Evolutionary conservation across 1,284 basidiomycete species (phyloP).

Genomic region (Porodaedalea pini): DNA sequence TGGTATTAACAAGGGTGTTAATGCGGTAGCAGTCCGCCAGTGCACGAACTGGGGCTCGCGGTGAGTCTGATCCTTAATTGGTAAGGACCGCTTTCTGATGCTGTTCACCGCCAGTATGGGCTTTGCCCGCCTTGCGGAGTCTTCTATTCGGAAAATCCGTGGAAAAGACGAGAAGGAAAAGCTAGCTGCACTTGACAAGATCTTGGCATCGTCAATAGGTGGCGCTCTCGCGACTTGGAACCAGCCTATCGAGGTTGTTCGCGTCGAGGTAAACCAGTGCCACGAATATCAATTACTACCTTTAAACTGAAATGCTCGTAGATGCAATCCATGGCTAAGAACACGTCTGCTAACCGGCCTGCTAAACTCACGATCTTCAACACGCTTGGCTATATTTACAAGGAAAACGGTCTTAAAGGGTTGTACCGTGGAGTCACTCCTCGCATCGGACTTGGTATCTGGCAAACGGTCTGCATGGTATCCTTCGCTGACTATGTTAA

Average conservation of each 20-base stretch:
- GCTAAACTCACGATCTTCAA: constrained; percentile 89
- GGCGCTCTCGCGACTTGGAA: constrained; percentile 99
- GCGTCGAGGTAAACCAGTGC: constrained; percentile 67
- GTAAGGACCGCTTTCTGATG: background rate
- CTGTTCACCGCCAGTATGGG: constrained; percentile 69
- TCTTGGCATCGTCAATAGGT: constrained; percentile 85
- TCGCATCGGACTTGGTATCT: constrained; percentile 92
- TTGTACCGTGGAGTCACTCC: constrained; percentile 97
- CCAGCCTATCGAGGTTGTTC: constrained; percentile 97
- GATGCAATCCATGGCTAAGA: constrained; percentile 99
- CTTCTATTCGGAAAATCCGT: constrained; percentile 69
- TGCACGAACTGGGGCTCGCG: constrained; percentile 99
- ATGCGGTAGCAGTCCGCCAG: constrained; percentile 95
- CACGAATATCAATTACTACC: background rate
- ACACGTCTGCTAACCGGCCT: constrained; percentile 71
- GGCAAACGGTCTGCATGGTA: constrained; percentile 99
- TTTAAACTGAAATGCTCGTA: constrained; percentile 29
- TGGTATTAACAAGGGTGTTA: constrained; percentile 99
- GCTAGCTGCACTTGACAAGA: constrained; percentile 81
- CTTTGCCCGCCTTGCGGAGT: constrained; percentile 92
- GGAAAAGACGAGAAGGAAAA: constrained; percentile 78
- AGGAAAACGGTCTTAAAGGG: constrained; percentile 94
- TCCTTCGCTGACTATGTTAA: constrained; percentile 95
- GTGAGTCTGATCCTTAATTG: constrained; percentile 39
- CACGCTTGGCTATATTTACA: constrained; percentile 91